phyloP scores from a whole-genome alignment of 2,329 filamentous ascomycete genomes.

The Penicillium paneum region DNA sequence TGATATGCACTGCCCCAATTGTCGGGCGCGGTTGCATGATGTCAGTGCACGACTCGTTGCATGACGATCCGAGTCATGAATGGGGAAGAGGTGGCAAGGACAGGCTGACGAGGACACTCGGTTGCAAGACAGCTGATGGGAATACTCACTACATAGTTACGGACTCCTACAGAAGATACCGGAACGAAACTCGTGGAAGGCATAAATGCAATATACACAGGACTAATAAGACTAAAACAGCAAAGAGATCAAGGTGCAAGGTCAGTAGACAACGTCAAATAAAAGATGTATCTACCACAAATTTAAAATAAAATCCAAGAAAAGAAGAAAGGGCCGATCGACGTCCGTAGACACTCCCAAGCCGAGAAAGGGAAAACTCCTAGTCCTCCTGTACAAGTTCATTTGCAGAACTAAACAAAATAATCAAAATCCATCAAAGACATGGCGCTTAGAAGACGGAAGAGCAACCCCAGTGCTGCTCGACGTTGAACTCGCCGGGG shows the following conservation, averaged over 20 bases:
- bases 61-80: too few species aligned
- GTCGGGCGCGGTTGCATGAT: not conserved
- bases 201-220: conserved; percentile 27
- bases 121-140: too few species aligned
- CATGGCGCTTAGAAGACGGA: conserved; percentile 46
- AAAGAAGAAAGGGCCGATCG: conserved; percentile 11
- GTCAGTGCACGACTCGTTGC: not conserved
- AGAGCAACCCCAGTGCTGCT: conserved; percentile 74
- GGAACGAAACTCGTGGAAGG: conserved; percentile 16
- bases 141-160: too few species aligned
- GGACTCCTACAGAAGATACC: not conserved
- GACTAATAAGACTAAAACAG: conserved; percentile 8
- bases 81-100: too few species aligned
- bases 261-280: conserved; percentile 31
- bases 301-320: conserved; percentile 25
- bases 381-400: conserved; percentile 27
- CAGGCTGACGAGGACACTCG: too few species aligned
- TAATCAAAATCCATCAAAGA: conserved; percentile 9
- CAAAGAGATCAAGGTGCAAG: conserved; percentile 25
- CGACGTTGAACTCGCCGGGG: conserved; percentile 65
- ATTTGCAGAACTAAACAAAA: conserved; percentile 16
- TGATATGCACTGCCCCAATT: not conserved
- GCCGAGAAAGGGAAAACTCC: conserved; percentile 19
- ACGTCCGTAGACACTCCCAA: not conserved
- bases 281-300: conserved; percentile 31